Percentiles rank a stretch among this genome's conserved stretches.
Evolutionary conservation across 1,284 basidiomycete genomes (phyloP).

Genomic region (Pholiota adiposa): DNA sequence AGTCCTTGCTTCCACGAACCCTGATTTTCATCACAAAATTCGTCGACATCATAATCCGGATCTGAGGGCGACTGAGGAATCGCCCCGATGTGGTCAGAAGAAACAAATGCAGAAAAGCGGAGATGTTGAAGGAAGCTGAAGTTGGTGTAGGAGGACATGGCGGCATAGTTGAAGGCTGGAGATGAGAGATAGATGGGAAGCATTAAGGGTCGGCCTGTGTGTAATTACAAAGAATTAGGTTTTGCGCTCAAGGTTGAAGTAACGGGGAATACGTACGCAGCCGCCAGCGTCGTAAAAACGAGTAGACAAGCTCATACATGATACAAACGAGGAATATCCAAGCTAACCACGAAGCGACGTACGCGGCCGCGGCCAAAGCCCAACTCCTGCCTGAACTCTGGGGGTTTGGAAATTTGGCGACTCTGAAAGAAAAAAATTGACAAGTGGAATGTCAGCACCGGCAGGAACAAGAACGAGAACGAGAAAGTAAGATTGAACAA

Average conservation of each 20-base stretch:
- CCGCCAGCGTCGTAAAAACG: conserved; percentile 81
- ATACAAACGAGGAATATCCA: conserved; percentile 81
- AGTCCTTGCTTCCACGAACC: conserved; percentile 48
- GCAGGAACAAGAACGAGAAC: neutral
- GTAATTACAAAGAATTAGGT: neutral
- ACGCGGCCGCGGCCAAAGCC: conserved; percentile 78
- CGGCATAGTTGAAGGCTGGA: conserved; percentile 71
- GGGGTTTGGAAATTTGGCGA: conserved; percentile 71
- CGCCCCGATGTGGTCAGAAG: conserved; percentile 22
- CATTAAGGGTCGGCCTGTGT: conserved; percentile 76
- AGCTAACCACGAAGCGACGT: conserved; percentile 75
- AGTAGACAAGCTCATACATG: conserved; percentile 80
- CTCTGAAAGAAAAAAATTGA: conserved; percentile 43
- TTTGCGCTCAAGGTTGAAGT: neutral
- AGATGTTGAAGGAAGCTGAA: conserved; percentile 85
- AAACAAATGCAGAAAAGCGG: conserved; percentile 65
- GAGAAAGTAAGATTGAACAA: conserved; percentile 8
- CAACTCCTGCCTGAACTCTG: conserved; percentile 73
- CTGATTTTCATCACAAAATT: conserved; percentile 8
- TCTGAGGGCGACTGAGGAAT: conserved; percentile 13
- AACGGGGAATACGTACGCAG: conserved; percentile 63
- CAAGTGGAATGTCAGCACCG: conserved; percentile 16
- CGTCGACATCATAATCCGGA: conserved; percentile 10
- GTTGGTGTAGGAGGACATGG: conserved; percentile 77
- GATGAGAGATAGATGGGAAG: conserved; percentile 83